Evolutionary conservation across 2,329 filamentous ascomycete genomes (phyloP).

Genomic region (Kalmusia sp.): DNA sequence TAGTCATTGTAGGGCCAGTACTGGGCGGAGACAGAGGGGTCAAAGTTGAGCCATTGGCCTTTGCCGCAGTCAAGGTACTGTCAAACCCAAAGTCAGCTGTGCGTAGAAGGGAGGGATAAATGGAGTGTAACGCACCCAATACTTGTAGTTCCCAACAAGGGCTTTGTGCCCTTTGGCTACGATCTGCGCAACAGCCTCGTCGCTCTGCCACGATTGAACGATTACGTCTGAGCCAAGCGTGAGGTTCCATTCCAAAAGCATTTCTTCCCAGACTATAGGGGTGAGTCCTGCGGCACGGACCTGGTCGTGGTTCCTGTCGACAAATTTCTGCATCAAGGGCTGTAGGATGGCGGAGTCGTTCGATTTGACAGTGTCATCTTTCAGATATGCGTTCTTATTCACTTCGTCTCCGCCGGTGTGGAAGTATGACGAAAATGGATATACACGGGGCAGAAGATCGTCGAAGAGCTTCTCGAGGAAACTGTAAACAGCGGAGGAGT

Average conservation of each 20-base stretch:
- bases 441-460: constrained; percentile 71
- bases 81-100: neutral
- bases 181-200: constrained; percentile 66
- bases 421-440: constrained; percentile 75
- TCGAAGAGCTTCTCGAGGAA: constrained; percentile 76
- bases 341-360: constrained; percentile 70
- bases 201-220: constrained; percentile 79
- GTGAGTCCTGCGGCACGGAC: constrained; percentile 69
- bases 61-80: constrained; percentile 85
- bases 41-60: constrained; percentile 79
- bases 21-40: constrained; percentile 57
- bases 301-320: constrained; percentile 72
- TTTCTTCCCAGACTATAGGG: constrained; percentile 89
- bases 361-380: constrained; percentile 73
- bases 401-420: constrained; percentile 90
- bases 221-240: constrained; percentile 74
- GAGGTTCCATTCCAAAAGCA: constrained; percentile 79
- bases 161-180: constrained; percentile 72
- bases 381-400: constrained; percentile 74
- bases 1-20: constrained; percentile 81
- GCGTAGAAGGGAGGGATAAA: neutral
- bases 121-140: constrained; percentile 64
- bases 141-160: constrained; percentile 78
- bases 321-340: constrained; percentile 79
- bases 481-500: constrained; percentile 70